Evolutionary conservation across 495 filamentous ascomycete genomes (phyloP).

Genomic region (Penicillium tannophilum): DNA sequence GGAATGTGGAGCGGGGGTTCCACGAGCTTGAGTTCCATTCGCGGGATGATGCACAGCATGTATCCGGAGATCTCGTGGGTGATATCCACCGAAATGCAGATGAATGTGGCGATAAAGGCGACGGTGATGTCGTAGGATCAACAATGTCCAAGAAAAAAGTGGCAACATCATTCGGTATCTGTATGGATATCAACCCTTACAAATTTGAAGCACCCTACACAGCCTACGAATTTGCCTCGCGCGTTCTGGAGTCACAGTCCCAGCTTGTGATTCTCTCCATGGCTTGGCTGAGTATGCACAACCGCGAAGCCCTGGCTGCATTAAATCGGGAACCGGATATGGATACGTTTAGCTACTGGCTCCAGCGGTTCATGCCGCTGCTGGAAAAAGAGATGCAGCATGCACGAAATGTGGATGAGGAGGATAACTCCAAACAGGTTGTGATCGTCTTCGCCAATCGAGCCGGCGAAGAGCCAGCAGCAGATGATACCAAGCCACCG

Average conservation of each 20-base stretch:
- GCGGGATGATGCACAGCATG: constrained; percentile 1
- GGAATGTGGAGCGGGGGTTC: constrained; percentile 57
- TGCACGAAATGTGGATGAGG: constrained; percentile 27
- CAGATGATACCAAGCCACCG: constrained; percentile 36
- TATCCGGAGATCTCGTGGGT: not conserved
- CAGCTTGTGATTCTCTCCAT: constrained; percentile 80
- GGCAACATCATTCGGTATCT: constrained; percentile 80
- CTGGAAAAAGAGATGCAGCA: constrained; percentile 53
- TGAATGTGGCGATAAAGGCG: constrained; percentile 4
- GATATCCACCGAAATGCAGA: constrained; percentile 5
- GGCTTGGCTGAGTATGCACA: constrained; percentile 73
- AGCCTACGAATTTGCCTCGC: constrained; percentile 83
- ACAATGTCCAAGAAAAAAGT: constrained; percentile 25
- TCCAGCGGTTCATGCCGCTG: constrained; percentile 77
- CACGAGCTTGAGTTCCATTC: constrained; percentile 35
- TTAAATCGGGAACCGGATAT: constrained; percentile 65
- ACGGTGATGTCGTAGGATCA: not conserved
- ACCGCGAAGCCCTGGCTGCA: constrained; percentile 48
- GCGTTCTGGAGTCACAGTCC: constrained; percentile 64
- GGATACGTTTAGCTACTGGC: constrained; percentile 86
- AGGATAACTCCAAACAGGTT: constrained; percentile 51
- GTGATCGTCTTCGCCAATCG: constrained; percentile 86
- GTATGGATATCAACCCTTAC: constrained; percentile 75
- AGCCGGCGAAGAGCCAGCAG: constrained; percentile 67
- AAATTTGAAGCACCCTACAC: constrained; percentile 75